A percentile compares a stretch with the other conserved stretches of the same genome.
Evolutionary conservation across 495 filamentous ascomycete species (phyloP).

Genomic region (Aspergillus panamensis): DNA sequence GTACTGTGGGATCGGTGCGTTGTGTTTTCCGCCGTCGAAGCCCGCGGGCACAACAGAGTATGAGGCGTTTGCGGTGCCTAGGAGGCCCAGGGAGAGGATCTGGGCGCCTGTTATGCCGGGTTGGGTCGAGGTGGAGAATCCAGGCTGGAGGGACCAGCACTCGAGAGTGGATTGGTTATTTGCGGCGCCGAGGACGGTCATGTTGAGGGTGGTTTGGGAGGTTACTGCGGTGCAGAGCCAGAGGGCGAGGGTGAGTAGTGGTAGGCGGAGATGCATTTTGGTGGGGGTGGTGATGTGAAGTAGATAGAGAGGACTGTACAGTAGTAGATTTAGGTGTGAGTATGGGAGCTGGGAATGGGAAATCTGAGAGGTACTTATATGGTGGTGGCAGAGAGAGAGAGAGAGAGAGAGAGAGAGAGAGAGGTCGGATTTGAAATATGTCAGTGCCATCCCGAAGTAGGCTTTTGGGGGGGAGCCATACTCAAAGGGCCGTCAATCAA

Average conservation of each 20-base stretch:
- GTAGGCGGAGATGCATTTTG: background rate
- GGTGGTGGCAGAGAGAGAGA: background rate
- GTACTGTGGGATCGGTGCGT: conserved; percentile 50
- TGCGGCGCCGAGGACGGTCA: conserved; percentile 39
- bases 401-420: no score
- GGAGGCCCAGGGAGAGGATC: conserved; percentile 31
- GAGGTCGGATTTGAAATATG: no score
- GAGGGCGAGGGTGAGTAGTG: background rate
- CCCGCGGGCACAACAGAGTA: conserved; percentile 41
- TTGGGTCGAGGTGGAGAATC: conserved; percentile 36
- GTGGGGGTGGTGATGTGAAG: no score
- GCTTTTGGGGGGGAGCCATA: no score
- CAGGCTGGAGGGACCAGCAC: conserved; percentile 51
- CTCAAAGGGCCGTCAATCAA: no score
- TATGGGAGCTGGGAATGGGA: no score
- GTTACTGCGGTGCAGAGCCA: background rate
- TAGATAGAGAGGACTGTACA: no score
- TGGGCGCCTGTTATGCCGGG: conserved; percentile 44
- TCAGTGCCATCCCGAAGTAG: no score
- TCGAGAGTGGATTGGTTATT: conserved; percentile 46
- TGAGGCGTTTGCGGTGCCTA: conserved; percentile 28
- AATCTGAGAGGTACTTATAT: no score
- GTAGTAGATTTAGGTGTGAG: no score
- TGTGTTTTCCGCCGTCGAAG: conserved; percentile 51
- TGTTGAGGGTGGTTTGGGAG: conserved; percentile 32